Base-by-base conservation (phyloP, 1,139 yeast species). In the Pichia norvegensis region DNA sequence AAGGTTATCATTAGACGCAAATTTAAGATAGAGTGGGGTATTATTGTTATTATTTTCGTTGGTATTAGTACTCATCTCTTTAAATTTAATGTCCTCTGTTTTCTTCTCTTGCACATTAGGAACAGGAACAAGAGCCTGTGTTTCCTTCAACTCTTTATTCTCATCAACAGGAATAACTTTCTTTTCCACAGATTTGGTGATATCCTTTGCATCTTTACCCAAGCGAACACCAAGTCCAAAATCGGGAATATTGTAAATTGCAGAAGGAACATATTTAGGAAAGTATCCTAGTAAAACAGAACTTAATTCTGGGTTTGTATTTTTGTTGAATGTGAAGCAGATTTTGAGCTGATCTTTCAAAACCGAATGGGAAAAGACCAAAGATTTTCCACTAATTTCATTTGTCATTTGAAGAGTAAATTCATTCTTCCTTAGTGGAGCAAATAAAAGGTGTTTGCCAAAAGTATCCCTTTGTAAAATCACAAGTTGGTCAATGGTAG, bases 361-460 rank as follows among this genome's bases (percentile, higher is more conserved):
- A 16, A 47, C 21, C 22, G 51, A 48, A 43, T 55, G 55, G 14
- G 9, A 16, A 40, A 60, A 59, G 14, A 46, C 41, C 17, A 46
- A 36, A 4, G 52, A 52, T 38, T 35, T 48, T 13, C 52, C 47
- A 4, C 43, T 42, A 6, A 41, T 41, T 14, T 52, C 54, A 16
- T 52, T 46, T 16, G 47, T 46, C 23, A 46, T 48, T 10, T 41
- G 29, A 40, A 52, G 52, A 11, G 27, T 45, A 8, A 61, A 52
- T 38, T 66, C 70, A 9, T 55, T 48, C 7, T 50, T 43, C 36
- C 58, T 58, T 25, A 70, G 48, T 14, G 66, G 65, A 20, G 72
- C 68, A 46, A 67, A 67, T 46, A 68, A 40, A 37, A 69, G 46
- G 10, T 62, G 54, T 43, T 67, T 59, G 3, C 66, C 67, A 23